Evolutionary conservation across 495 filamentous ascomycete genomes (phyloP).

Genomic region (Podospora tetraspora): DNA sequence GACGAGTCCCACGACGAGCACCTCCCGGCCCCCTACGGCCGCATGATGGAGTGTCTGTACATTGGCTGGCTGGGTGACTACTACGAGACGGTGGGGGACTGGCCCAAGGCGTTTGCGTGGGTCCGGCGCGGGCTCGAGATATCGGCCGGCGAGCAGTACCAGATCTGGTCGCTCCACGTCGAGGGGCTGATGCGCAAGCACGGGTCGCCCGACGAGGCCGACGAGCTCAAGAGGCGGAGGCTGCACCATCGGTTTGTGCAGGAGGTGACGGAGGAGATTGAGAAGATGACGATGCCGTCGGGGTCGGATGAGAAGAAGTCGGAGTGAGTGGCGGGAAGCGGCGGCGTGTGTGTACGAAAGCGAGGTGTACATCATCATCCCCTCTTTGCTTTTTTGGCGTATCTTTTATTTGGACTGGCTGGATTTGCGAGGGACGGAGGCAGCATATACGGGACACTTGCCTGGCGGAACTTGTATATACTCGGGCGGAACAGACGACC

Average conservation of each 20-base stretch:
- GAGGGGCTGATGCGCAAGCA: slow-evolving; percentile 25
- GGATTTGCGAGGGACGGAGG: not conserved
- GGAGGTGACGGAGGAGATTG: slow-evolving; percentile 7
- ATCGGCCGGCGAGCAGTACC: slow-evolving; percentile 25
- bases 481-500: not conserved
- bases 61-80: slow-evolving; percentile 29
- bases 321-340: no score
- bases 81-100: slow-evolving; percentile 22
- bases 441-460: not conserved
- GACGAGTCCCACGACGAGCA: not conserved
- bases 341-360: not conserved
- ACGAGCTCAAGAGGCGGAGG: slow-evolving; percentile 18
- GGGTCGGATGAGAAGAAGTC: no score
- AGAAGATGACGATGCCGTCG: no score
- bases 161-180: slow-evolving; percentile 27
- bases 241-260: slow-evolving; percentile 22
- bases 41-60: slow-evolving; percentile 23
- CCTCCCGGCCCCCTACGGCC: slow-evolving; percentile 10
- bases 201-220: slow-evolving; percentile 22
- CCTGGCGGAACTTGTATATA: not conserved
- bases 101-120: slow-evolving; percentile 23
- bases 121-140: slow-evolving; percentile 18
- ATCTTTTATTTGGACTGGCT: not conserved
- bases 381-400: not conserved
- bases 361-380: not conserved